Conservation (phyloP, 306 rosid species). For the Begonia fuchsioides region DNA sequence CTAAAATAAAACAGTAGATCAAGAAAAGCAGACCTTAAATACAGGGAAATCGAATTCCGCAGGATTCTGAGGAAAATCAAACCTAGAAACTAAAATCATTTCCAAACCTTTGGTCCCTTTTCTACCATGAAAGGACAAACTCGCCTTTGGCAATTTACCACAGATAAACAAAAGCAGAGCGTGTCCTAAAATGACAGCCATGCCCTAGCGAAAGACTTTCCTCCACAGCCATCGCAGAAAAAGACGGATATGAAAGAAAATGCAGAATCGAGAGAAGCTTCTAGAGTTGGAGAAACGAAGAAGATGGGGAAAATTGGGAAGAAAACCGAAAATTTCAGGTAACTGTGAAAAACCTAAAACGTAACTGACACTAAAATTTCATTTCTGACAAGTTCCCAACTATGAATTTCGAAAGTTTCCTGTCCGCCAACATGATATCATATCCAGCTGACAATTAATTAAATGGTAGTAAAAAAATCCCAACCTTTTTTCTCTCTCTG, state of each 20-base stretch:
- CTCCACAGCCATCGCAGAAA: constrained; percentile 13
- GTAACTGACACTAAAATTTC: background rate
- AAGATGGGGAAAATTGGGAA: background rate
- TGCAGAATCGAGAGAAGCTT: background rate
- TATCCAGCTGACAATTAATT: too few relatives aligned
- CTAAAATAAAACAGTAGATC: constrained; percentile 6
- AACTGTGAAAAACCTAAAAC: background rate
- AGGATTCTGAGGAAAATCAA: background rate
- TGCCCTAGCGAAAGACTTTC: constrained; percentile 17
- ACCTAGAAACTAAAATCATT: background rate
- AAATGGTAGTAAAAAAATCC: too few relatives aligned
- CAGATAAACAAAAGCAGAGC: constrained; percentile 6
- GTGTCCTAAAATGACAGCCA: constrained; percentile 16
- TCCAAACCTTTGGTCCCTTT: constrained; percentile 11
- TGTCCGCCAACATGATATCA: too few relatives aligned
- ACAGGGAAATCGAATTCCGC: constrained; percentile 3
- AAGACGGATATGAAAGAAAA: background rate
- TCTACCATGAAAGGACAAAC: constrained; percentile 1
- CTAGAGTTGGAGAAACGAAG: background rate
- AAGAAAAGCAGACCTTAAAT: too few relatives aligned
- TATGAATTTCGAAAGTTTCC: background rate
- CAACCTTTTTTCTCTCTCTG: too few relatives aligned
- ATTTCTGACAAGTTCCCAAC: background rate
- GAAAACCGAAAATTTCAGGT: background rate
- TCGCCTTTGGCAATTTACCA: constrained; percentile 5